These are phyloP conservation scores for Phalaenopsis hybrid DNA, from an alignment of 116 monocot species.

Conservation along the genomic window DNA sequence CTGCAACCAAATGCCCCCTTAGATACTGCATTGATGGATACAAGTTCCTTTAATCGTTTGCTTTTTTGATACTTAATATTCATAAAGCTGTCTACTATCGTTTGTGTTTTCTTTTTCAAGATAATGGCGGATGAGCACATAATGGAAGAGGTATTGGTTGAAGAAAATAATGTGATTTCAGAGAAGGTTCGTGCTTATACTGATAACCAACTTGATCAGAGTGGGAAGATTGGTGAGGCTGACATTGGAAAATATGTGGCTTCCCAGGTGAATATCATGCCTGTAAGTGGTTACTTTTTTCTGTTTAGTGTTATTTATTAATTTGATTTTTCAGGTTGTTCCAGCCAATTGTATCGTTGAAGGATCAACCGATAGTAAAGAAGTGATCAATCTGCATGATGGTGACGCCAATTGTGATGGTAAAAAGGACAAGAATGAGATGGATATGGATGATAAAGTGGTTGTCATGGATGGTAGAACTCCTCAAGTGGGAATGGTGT, in stretches of 20 bases:
- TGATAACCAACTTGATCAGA: background rate
- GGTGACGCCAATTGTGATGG: background rate
- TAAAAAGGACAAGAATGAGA: background rate
- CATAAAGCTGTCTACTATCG: background rate
- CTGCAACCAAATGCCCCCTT: too few species aligned
- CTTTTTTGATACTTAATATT: background rate
- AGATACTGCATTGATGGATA: background rate
- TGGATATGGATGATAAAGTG: slow-evolving; percentile 3
- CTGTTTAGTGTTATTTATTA: slow-evolving; percentile 7
- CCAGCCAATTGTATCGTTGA: background rate
- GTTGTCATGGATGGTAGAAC: slow-evolving; percentile 19
- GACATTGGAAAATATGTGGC: background rate
- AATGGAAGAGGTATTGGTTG: slow-evolving; percentile 2
- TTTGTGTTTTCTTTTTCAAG: background rate
- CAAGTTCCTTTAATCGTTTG: background rate
- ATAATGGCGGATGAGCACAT: slow-evolving; percentile 5
- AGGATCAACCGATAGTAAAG: background rate
- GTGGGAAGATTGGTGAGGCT: background rate
- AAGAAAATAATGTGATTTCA: slow-evolving; percentile 8
- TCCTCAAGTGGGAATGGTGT: slow-evolving; percentile 43
- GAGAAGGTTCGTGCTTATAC: background rate
- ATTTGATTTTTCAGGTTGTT: slow-evolving; percentile 10
- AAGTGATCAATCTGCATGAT: slow-evolving; percentile 1
- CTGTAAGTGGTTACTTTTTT: background rate
- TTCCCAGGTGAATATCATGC: slow-evolving; percentile 1